phyloP scores from a whole-genome alignment of 1,139 yeast genomes.

The Saccharomyces hybrid region DNA sequence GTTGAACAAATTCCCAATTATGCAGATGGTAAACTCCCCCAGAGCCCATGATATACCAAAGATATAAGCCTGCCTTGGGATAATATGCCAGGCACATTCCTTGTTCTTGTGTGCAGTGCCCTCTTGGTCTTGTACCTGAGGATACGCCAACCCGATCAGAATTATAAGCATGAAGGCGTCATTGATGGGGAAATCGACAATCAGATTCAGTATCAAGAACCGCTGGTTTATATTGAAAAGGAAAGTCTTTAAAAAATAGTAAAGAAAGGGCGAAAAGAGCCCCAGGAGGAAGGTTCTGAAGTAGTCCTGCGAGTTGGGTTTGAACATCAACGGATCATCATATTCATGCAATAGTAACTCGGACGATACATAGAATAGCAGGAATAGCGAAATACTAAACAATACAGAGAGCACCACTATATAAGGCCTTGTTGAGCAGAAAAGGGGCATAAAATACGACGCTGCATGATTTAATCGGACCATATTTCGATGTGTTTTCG shows the following conservation, averaged over 20 bases:
- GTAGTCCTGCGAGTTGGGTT: conserved; percentile 32
- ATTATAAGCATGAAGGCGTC: conserved; percentile 30
- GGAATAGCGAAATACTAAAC: conserved; percentile 13
- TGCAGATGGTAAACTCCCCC: conserved; percentile 25
- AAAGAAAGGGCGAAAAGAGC: conserved; percentile 29
- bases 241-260: conserved; percentile 25
- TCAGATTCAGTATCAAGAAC: conserved; percentile 17
- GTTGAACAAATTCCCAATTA: conserved; percentile 21
- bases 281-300: conserved; percentile 31
- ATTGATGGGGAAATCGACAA: conserved; percentile 28
- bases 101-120: neutral
- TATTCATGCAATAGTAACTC: conserved; percentile 20
- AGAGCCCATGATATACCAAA: conserved; percentile 32
- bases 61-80: conserved; percentile 31
- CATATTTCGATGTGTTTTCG: conserved; percentile 13
- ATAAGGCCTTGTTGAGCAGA: conserved; percentile 27
- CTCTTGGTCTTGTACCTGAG: conserved; percentile 25
- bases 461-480: conserved; percentile 29
- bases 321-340: conserved; percentile 27
- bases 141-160: conserved; percentile 31
- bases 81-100: conserved; percentile 26
- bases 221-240: conserved; percentile 19
- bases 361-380: conserved; percentile 19
- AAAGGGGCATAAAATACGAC: conserved; percentile 30
- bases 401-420: conserved; percentile 17